A percentile compares a stretch with the other conserved stretches of the same genome.
Conservation (phyloP, 305 asterid genomes). For the Fraxinus albicans region DNA sequence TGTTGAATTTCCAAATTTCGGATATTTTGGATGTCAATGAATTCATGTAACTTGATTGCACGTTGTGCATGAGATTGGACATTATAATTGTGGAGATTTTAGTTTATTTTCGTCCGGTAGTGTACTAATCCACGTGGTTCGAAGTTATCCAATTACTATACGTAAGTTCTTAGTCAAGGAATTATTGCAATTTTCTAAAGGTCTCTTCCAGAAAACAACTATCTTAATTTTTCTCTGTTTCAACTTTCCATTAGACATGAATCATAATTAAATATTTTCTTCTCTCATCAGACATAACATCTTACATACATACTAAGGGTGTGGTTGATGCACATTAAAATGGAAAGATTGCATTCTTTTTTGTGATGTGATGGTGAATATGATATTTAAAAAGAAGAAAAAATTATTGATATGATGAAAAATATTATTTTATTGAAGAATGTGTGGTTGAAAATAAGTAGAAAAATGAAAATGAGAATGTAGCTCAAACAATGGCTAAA, state of each 20-base stretch:
- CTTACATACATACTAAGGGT: not conserved
- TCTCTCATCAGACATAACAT: not conserved
- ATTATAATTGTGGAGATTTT: not conserved
- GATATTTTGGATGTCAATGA: constrained; percentile 51
- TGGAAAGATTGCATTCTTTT: no score
- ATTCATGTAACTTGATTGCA: constrained; percentile 36
- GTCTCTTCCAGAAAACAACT: not conserved
- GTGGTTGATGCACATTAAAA: no score
- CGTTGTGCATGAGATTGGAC: not conserved
- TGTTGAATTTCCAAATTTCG: constrained; percentile 55
- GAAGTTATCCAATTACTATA: not conserved
- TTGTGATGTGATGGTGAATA: no score
- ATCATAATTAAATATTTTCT: not conserved
- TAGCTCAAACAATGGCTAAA: no score
- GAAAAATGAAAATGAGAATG: no score
- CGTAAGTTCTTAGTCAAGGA: not conserved
- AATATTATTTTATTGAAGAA: no score
- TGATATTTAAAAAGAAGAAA: no score
- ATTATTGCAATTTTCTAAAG: not conserved
- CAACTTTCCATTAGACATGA: not conserved
- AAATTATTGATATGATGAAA: no score
- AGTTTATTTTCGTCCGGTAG: not conserved
- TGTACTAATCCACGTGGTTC: not conserved
- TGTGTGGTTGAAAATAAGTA: no score
- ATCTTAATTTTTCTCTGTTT: constrained; percentile 19